Conservation (phyloP, 176 grass and related monocot genomes). For the Oryza officinalis region DNA sequence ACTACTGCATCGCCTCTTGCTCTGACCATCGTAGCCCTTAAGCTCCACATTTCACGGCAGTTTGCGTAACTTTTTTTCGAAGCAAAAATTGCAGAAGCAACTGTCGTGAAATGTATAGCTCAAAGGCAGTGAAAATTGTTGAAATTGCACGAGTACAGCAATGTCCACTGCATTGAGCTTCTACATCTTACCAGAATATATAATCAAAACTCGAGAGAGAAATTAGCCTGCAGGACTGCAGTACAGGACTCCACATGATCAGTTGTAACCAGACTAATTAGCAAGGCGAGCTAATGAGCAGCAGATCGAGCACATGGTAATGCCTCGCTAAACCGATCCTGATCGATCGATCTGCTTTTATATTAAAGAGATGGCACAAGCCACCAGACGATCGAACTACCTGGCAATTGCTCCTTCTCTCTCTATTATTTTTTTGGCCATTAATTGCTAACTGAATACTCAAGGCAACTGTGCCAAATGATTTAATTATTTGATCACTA, state of each 20-base stretch:
- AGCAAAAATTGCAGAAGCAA: too few species aligned
- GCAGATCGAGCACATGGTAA: constrained; percentile 5
- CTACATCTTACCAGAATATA: too few species aligned
- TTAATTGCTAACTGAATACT: not conserved
- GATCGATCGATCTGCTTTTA: not conserved
- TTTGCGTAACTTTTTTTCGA: too few species aligned
- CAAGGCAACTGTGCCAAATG: not conserved
- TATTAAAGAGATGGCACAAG: not conserved
- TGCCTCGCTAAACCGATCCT: not conserved
- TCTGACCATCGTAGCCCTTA: not conserved
- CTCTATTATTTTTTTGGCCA: not conserved
- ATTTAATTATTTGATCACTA: constrained; percentile 15
- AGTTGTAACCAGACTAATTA: not conserved
- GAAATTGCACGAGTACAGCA: not conserved
- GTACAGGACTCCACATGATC: constrained; percentile 14
- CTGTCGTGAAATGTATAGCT: too few species aligned
- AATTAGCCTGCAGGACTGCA: not conserved
- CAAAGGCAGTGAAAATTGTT: too few species aligned
- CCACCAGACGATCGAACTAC: not conserved
- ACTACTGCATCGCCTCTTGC: not conserved
- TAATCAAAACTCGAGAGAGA: too few species aligned
- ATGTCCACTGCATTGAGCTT: not conserved
- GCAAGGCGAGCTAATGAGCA: not conserved
- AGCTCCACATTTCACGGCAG: too few species aligned
- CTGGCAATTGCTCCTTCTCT: not conserved